Evolutionary conservation across 345 rosid genomes (phyloP).

Genomic region (Eucalyptus microcorys): DNA sequence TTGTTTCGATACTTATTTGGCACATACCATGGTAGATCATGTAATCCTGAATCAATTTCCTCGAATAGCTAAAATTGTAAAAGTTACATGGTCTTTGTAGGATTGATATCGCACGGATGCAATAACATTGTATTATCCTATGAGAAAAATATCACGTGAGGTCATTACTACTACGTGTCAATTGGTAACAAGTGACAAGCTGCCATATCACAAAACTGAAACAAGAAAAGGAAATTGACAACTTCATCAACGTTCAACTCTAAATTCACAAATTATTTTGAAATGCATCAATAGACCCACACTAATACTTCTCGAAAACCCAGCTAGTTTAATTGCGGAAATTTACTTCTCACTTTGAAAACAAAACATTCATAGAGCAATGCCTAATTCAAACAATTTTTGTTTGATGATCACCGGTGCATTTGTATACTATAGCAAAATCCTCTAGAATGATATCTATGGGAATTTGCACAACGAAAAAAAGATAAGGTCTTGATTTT

Average conservation of each 20-base stretch:
- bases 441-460: background rate
- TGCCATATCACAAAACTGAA: background rate
- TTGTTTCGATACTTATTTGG: background rate
- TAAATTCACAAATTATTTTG: background rate
- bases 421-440: background rate
- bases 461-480: background rate
- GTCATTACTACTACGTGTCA: background rate
- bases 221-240: background rate
- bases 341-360: background rate
- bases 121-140: slow-evolving; percentile 27
- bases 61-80: slow-evolving; percentile 19
- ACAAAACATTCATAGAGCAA: background rate
- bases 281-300: background rate
- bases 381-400: background rate
- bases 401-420: background rate
- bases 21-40: slow-evolving; percentile 15
- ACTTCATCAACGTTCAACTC: background rate
- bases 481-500: slow-evolving; percentile 12
- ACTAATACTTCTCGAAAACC: background rate
- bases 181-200: background rate
- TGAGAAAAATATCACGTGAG: background rate
- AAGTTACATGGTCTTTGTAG: slow-evolving; percentile 11
- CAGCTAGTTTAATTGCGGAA: background rate
- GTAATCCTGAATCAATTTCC: slow-evolving; percentile 15
- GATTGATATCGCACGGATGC: slow-evolving; percentile 23